These are phyloP conservation scores for Capronia americana DNA, from an alignment of 2,329 filamentous ascomycete genomes.

Conservation along the genomic window DNA sequence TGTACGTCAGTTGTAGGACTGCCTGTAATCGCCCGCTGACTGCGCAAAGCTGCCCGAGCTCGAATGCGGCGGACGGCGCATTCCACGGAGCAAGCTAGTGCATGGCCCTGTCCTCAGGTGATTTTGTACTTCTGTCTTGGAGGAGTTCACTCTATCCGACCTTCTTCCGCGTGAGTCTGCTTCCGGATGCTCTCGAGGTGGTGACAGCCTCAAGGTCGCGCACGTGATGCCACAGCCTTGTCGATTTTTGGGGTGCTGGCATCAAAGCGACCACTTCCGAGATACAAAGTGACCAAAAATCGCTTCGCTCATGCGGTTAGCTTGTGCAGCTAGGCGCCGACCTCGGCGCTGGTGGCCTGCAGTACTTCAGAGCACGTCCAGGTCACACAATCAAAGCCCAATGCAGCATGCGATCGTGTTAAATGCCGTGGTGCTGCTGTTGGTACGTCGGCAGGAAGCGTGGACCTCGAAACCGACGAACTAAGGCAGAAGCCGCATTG, in stretches of 20 bases:
- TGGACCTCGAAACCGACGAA: background rate
- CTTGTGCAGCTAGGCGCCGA: background rate
- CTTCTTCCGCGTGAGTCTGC: background rate
- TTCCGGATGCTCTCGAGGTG: background rate
- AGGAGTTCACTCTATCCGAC: background rate
- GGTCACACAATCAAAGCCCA: slow-evolving; percentile 15
- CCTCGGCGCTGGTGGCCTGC: background rate
- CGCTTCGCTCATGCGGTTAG: background rate
- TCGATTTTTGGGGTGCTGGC: background rate
- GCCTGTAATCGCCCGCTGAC: background rate
- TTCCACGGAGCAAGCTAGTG: background rate
- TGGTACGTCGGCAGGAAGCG: background rate
- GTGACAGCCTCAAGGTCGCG: background rate
- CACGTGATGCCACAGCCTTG: slow-evolving; percentile 15
- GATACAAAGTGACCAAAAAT: background rate
- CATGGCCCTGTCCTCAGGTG: background rate
- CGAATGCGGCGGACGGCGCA: background rate
- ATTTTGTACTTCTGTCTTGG: background rate
- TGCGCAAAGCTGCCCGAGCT: background rate
- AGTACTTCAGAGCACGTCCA: slow-evolving; percentile 15
- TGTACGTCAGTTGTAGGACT: background rate
- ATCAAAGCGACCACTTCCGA: background rate
- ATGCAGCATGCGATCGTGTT: background rate
- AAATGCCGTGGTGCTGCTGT: background rate
- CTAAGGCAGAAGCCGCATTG: background rate